Percentiles rank a stretch among this genome's conserved stretches.
Evolutionary conservation across 2,329 filamentous ascomycete species (phyloP).

Genomic region (Claviceps purpurea): DNA sequence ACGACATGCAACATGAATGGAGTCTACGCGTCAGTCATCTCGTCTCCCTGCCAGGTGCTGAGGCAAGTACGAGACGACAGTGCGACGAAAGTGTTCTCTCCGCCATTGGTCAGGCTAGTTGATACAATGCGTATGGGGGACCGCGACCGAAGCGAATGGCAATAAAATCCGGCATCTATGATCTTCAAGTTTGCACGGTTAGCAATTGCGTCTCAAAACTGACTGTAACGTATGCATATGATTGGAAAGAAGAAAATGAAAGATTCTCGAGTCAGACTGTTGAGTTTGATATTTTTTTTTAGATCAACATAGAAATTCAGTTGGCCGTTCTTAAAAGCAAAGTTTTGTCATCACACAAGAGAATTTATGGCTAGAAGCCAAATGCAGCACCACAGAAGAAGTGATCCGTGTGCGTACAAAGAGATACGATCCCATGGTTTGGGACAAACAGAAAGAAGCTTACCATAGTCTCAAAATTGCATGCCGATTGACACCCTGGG

Average conservation of each 20-base stretch:
- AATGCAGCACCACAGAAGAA: constrained; percentile 6
- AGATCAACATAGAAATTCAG: constrained; percentile 46
- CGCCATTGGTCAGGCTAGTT: no score
- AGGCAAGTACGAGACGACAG: no score
- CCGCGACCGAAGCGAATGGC: background rate
- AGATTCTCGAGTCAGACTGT: constrained; percentile 38
- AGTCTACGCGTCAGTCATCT: no score
- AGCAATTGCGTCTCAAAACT: background rate
- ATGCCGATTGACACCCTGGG: background rate
- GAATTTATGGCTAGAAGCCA: background rate
- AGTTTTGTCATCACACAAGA: constrained; percentile 41
- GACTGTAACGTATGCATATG: no score
- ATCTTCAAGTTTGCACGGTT: background rate
- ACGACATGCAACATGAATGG: no score
- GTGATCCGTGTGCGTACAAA: background rate
- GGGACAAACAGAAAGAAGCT: constrained; percentile 3
- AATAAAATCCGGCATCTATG: background rate
- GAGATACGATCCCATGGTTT: background rate
- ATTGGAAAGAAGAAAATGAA: background rate
- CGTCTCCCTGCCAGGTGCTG: no score
- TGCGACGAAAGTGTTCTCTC: no score
- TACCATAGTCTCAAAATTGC: background rate
- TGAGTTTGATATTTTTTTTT: constrained; percentile 47
- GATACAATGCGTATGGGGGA: background rate
- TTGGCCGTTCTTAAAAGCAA: constrained; percentile 51